A percentile compares a stretch with the other conserved stretches of the same genome.
phyloP scores from a whole-genome alignment of 176 grass and related monocot species.

The Lolium rigidum region DNA sequence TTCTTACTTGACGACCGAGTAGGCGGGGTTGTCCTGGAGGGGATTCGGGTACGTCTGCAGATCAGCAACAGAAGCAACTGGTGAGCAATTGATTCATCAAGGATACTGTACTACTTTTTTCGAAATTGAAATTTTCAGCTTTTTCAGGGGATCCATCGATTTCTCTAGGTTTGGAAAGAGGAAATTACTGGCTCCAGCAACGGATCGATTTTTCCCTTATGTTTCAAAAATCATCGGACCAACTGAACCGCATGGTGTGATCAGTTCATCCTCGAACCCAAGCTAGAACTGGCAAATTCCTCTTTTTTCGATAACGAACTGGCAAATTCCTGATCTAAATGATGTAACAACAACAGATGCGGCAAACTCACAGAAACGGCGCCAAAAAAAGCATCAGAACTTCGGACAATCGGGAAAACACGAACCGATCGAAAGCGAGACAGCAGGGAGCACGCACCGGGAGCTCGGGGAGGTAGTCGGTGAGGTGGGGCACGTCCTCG shows the following conservation, averaged over 20 bases:
- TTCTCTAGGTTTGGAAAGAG: not conserved
- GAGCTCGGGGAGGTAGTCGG: slow-evolving; percentile 78
- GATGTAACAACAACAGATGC: not conserved
- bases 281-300: not conserved
- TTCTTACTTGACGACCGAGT: slow-evolving; percentile 95
- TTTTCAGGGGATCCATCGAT: not conserved
- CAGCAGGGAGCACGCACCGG: slow-evolving; percentile 59
- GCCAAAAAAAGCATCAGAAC: not conserved
- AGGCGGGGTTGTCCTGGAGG: slow-evolving; percentile 87
- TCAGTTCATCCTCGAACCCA: slow-evolving; percentile 1
- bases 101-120: not conserved
- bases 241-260: too few species aligned
- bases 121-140: not conserved
- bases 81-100: slow-evolving; percentile 13
- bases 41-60: slow-evolving; percentile 82
- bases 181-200: not conserved
- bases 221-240: too few species aligned
- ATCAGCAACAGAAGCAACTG: slow-evolving; percentile 22
- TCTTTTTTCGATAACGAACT: too few species aligned
- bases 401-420: slow-evolving; percentile 39
- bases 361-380: not conserved
- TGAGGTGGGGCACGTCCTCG: slow-evolving; percentile 95
- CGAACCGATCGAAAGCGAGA: slow-evolving; percentile 18
- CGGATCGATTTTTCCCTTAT: not conserved
- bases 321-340: not conserved